Base-by-base conservation (phyloP, 2,329 filamentous ascomycete genomes). In the Hymenoscyphus fraxineus region DNA sequence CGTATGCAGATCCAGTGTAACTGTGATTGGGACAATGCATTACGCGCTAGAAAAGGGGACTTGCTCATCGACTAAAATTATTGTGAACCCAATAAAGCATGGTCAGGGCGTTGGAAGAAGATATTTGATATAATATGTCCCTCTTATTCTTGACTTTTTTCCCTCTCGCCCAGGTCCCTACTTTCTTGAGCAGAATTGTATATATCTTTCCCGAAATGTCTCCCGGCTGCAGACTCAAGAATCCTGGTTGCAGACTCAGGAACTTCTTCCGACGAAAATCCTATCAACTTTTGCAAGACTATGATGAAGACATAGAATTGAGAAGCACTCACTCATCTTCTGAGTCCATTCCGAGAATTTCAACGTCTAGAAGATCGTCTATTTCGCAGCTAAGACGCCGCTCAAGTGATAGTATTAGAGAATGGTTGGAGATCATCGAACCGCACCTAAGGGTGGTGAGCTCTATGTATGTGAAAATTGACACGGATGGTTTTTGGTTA, bases 121-220 rank as follows among this genome's bases (percentile, higher is more conserved):
- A 22, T 54, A 54, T 54, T 54, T 54, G 47, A 54, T 54, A 54
- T 22, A 22, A 54, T 9, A 54, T 27, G 47, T 54, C 47, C 47
- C 47, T 54, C 47, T 5, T 54, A 54, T 27, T 27, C 19, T 54
- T 10, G 19, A 54, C 47, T 3, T 27, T 54, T 13, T 54, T 54
- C 10, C 22, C 22, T 15, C 47, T 54, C 22, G 44, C n/a, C n/a
- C 12, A 7, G 44, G n/a, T 10, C 47, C 13, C 47, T 54, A 27
- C 47, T 22, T 10, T 6, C n/a, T 51, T 22, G 35, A 35, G 35
- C 35, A 35, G 1, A 9, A 35, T 35, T 35, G 44, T 22, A 12
- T 22, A 51, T 51, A 51, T 54, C 19, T 27, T 54, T 54, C 22
- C 47, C 47, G 19, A 7, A 54, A 54, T 54, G 47, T 54, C 47